Percentiles rank a stretch among this genome's conserved stretches.
Evolutionary conservation across 2,329 filamentous ascomycete species (phyloP).

Genomic region (Diatrype stigma): DNA sequence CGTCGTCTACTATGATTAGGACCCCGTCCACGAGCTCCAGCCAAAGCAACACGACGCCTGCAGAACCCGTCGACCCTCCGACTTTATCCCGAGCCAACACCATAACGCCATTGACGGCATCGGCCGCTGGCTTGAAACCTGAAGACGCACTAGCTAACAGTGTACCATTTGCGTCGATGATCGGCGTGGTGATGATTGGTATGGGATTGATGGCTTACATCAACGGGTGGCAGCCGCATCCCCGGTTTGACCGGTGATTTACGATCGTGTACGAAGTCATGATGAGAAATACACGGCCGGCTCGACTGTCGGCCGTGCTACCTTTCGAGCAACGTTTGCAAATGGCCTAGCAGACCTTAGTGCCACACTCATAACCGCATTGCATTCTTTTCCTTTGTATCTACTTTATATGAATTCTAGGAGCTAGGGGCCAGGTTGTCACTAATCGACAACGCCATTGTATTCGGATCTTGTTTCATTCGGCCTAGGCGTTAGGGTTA

Average conservation of each 20-base stretch:
- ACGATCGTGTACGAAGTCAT: neutral
- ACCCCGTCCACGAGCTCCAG: conserved; percentile 21
- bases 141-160: conserved; percentile 49
- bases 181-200: conserved; percentile 76
- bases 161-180: conserved; percentile 75
- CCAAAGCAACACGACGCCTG: conserved; percentile 19
- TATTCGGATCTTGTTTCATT: conserved; percentile 1
- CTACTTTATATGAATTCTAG: conserved; percentile 20
- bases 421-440: neutral
- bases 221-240: conserved; percentile 68
- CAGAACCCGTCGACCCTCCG: conserved; percentile 35
- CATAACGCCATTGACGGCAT: conserved; percentile 40
- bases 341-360: neutral
- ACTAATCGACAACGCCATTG: neutral
- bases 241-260: conserved; percentile 17
- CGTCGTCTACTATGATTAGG: conserved; percentile 8
- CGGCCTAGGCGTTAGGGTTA: conserved; percentile 12
- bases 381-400: conserved; percentile 21
- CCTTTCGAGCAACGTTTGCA: neutral
- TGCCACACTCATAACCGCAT: conserved; percentile 6
- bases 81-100: conserved; percentile 46
- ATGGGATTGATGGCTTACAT: conserved; percentile 84
- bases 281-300: conserved; percentile 12
- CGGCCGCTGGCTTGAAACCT: conserved; percentile 36
- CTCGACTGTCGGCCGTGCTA: neutral